Evolutionary conservation across 176 grass and related monocot species (phyloP), one percentile per base, ranked within the genome.

Genomic region (Aegilops sharonensis): DNA sequence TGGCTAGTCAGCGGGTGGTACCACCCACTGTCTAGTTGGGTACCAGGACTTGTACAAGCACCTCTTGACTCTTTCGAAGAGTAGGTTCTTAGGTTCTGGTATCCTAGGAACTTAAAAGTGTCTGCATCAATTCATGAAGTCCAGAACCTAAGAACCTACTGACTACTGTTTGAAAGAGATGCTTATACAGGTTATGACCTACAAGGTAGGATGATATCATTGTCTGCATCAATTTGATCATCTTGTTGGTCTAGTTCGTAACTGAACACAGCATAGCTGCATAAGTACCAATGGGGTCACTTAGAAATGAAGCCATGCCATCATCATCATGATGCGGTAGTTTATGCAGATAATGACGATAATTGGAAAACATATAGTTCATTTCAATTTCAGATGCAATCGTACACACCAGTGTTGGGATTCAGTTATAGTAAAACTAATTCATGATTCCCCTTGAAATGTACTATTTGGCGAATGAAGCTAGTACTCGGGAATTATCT

Each of bases 51-150:
- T 20, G 29, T 17, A 23, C 67, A 80, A 74, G 42, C 57, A 67
- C 81, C 37, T 45, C 25, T 61, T 89, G 59, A 76, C 50, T 60
- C 34, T 61, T 89, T 76, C 32, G 18, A 80, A 11, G 20, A 60
- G 66, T 67, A 67, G 77, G 47, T 77, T n/a, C 61, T 77, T 78
- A 67, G 17, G 48, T 68, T 75, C 9, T 15, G 69, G 45, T 36
- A 88, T 89, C 27, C 27, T 76, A 81, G 83, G 35, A 85, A 48
- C 62, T 9, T 80, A 10, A 81, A 48, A 45, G n/a, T 66, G 21
- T 67, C 42, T 45, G 47, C 78, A 60, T 67, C 82, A 11, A 80
- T 34, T 65, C 29, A 80, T 73, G 76, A 57, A 57, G 54, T 21
- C 54, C 54, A 57, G 18, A 34, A 85, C 36, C 17, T 67, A 77